These are phyloP conservation scores for Rhodamnia argentea DNA, from an alignment of 345 rosid genomes.

Conservation along the genomic window DNA sequence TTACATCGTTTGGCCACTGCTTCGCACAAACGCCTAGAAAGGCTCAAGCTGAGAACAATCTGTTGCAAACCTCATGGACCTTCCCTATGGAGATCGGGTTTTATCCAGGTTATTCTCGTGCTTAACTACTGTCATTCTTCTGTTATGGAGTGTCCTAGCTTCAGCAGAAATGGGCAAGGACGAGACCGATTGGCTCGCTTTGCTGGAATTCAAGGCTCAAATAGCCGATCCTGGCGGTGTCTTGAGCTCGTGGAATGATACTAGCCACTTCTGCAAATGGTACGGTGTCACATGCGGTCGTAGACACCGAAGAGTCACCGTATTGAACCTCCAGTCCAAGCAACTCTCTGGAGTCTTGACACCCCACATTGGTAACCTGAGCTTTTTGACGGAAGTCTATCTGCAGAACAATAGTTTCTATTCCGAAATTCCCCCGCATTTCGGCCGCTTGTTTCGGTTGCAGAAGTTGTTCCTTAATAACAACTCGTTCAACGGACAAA, in stretches of 20 bases:
- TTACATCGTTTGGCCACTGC: no score
- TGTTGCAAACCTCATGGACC: neutral
- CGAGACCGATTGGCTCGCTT: neutral
- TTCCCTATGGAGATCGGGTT: neutral
- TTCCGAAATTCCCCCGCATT: neutral
- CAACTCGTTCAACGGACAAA: neutral
- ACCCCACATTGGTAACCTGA: neutral
- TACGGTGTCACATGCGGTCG: neutral
- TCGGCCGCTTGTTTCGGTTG: neutral
- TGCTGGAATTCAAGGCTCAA: neutral
- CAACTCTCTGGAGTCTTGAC: neutral
- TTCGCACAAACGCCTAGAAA: neutral
- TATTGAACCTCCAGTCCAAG: neutral
- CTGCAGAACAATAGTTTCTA: neutral
- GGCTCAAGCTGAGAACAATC: neutral
- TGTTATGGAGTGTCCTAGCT: neutral
- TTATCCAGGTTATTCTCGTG: neutral
- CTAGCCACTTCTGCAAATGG: neutral
- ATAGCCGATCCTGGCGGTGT: fast-evolving
- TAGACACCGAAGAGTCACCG: fast-evolving
- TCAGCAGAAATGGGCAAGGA: neutral
- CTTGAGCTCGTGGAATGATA: neutral
- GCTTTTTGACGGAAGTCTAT: neutral
- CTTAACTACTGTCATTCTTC: neutral
- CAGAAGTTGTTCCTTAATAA: neutral